A percentile compares a stretch with the other conserved stretches of the same genome.
These are phyloP conservation scores for Helianthus annuus DNA, from an alignment of 129 eudicot species.

Conservation along the genomic window HanXRQr2.0-SUNRISE NC_035443.2:61633901-61634400, in stretches of 20 bases:
- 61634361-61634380: slow-evolving; percentile 39
- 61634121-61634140: slow-evolving; percentile 13
- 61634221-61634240: slow-evolving; percentile 33
- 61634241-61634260: slow-evolving; percentile 34
- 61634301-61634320: slow-evolving; percentile 39
- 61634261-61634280: slow-evolving; percentile 29
- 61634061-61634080: slow-evolving; percentile 16
- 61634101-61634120: slow-evolving; percentile 14
- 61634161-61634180: slow-evolving; percentile 37
- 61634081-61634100: not conserved
- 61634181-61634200: slow-evolving; percentile 34
- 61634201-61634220: slow-evolving; percentile 22
- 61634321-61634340: slow-evolving; percentile 34
- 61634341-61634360: slow-evolving; percentile 42
- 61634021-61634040: slow-evolving; percentile 28
- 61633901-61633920: not conserved
- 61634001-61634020: slow-evolving; percentile 31
- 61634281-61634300: slow-evolving; percentile 36
- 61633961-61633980: slow-evolving; percentile 25
- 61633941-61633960: slow-evolving; percentile 23
- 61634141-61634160: not conserved
- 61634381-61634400: slow-evolving; percentile 44
- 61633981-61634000: slow-evolving; percentile 21
- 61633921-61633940: slow-evolving; percentile 4
- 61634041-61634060: slow-evolving; percentile 14